A percentile compares a stretch with the other conserved stretches of the same genome.
These are phyloP conservation scores for Colletotrichum sp. DNA, from an alignment of 2,329 filamentous ascomycete species.

Conservation along the genomic window DNA sequence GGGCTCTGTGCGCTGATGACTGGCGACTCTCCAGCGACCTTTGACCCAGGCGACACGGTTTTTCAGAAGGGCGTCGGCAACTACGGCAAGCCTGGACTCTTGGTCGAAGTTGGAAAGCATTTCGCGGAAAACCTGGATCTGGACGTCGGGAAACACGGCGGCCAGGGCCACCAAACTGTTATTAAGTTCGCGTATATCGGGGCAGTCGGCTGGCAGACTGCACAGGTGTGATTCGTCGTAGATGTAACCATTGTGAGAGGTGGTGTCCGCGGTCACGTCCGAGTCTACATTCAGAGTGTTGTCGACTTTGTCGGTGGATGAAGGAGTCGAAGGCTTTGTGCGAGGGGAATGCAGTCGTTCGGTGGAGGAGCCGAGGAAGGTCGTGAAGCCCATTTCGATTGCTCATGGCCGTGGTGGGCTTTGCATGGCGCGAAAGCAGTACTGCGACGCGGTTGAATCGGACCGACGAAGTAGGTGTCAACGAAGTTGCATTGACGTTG, in stretches of 20 bases:
- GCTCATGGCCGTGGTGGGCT: slow-evolving; percentile 12
- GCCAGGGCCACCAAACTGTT: slow-evolving; percentile 70
- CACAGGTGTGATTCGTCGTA: slow-evolving; percentile 60
- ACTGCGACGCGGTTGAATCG: not conserved
- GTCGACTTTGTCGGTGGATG: not conserved
- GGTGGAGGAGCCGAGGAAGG: slow-evolving; percentile 21
- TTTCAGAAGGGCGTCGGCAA: slow-evolving; percentile 79
- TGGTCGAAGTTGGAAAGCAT: slow-evolving; percentile 77
- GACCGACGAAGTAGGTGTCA: not conserved
- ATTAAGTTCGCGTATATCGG: slow-evolving; percentile 74
- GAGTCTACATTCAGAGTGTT: not conserved
- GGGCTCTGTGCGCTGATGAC: slow-evolving; percentile 35
- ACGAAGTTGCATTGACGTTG: not conserved
- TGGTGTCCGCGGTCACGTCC: slow-evolving; percentile 30
- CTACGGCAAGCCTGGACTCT: slow-evolving; percentile 77
- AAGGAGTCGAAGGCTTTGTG: not conserved
- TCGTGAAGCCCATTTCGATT: slow-evolving; percentile 20
- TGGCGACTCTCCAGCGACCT: slow-evolving; percentile 64
- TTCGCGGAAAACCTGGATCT: slow-evolving; percentile 82
- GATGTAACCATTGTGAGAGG: slow-evolving; percentile 50
- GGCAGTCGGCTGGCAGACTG: slow-evolving; percentile 53
- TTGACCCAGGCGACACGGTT: slow-evolving; percentile 73
- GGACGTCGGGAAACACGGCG: slow-evolving; percentile 79
- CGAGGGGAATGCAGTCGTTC: slow-evolving; percentile 5
- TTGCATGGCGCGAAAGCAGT: slow-evolving; percentile 1